These are phyloP conservation scores for Cinnamomum micranthum DNA, from an alignment of 164 flowering plant species.

Conservation along the genomic window DNA sequence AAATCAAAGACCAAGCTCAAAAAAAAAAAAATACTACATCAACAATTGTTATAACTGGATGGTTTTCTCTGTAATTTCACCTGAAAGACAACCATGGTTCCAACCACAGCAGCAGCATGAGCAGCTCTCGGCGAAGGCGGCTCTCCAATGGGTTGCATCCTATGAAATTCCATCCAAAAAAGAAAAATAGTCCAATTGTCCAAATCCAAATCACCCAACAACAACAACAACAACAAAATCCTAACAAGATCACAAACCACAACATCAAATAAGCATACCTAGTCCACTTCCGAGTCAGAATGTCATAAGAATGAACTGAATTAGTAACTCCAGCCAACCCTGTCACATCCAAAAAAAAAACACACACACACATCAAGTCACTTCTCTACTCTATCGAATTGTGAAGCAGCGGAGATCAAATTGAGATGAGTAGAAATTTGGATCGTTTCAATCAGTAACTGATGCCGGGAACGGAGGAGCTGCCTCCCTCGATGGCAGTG, in stretches of 20 bases:
- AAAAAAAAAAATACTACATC: neutral
- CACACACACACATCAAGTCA: neutral
- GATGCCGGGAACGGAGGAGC: constrained; percentile 14
- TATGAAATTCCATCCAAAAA: constrained; percentile 22
- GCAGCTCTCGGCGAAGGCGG: constrained; percentile 99
- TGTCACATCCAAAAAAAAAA: constrained; percentile 16
- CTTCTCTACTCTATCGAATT: no score
- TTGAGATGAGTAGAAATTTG: no score
- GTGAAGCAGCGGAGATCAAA: neutral
- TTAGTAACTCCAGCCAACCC: constrained; percentile 96
- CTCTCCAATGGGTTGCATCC: constrained; percentile 82
- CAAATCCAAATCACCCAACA: neutral
- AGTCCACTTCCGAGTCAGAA: constrained; percentile 88
- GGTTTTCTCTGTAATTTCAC: constrained; percentile 28
- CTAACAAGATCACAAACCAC: neutral
- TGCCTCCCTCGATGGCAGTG: constrained; percentile 79
- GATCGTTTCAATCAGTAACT: neutral
- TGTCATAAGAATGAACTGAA: constrained; percentile 83
- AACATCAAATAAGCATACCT: constrained; percentile 31
- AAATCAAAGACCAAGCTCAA: neutral
- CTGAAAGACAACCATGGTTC: constrained; percentile 99
- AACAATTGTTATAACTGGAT: neutral
- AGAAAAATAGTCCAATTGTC: neutral
- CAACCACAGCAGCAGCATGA: constrained; percentile 93
- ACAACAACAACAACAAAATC: neutral